A percentile compares a stretch with the other conserved stretches of the same genome.
phyloP scores from a whole-genome alignment of 208 protist genomes.

The Trypanosoma melophagium region DNA sequence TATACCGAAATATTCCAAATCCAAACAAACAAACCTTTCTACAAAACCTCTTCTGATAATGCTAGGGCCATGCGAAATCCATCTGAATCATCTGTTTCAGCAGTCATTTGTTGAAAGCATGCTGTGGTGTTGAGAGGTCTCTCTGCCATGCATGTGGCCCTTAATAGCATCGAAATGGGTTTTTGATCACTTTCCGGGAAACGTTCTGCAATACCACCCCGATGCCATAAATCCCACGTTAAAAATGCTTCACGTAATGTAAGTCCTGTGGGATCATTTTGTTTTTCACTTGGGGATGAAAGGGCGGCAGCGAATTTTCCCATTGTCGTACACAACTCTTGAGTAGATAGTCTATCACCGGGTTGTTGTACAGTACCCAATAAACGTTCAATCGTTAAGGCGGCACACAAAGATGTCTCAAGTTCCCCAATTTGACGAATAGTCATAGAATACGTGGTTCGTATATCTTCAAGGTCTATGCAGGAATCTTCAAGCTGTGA shows the following conservation, averaged over 20 bases:
- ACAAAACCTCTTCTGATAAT: conserved; percentile 69
- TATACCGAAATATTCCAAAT: neutral
- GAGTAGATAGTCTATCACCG: conserved; percentile 15
- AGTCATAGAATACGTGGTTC: conserved; percentile 35
- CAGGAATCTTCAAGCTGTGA: conserved; percentile 8
- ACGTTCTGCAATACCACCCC: conserved; percentile 10
- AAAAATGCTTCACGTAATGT: conserved; percentile 17
- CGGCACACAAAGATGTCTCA: conserved; percentile 52
- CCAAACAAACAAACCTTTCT: neutral
- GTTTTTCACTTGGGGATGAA: conserved; percentile 17
- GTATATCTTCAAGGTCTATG: conserved; percentile 43
- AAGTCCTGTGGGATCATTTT: neutral
- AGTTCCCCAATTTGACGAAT: conserved; percentile 57
- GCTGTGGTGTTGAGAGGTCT: conserved; percentile 59
- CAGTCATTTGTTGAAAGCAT: conserved; percentile 80
- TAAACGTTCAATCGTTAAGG: conserved; percentile 55
- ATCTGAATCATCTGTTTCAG: conserved; percentile 41
- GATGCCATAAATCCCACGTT: conserved; percentile 24
- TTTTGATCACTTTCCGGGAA: conserved; percentile 21
- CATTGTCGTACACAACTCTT: conserved; percentile 32
- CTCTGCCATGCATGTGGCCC: conserved; percentile 80
- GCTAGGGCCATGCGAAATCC: conserved; percentile 57
- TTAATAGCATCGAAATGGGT: conserved; percentile 37
- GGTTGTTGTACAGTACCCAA: conserved; percentile 21
- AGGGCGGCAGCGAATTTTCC: conserved; percentile 26